Base-by-base conservation (phyloP, 441 rosid genomes). In the Gossypium laxum region DNA sequence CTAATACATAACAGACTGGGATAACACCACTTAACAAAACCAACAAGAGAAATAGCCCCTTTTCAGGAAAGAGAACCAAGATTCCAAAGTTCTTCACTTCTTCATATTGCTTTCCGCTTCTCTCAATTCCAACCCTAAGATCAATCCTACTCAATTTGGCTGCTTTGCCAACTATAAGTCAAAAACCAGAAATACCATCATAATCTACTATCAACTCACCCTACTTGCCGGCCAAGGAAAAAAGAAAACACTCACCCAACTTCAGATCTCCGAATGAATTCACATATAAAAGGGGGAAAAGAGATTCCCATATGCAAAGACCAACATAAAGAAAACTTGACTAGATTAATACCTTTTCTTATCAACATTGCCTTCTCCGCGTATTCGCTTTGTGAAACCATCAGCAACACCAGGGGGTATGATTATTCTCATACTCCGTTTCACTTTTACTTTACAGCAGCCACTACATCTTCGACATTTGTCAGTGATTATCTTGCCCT, bases 341-440 rank as follows among this genome's bases (percentile, higher is more conserved):
- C 64, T 60, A 7, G 17, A 60, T 18, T 17, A 24, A 24, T 51
- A 93, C 98, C 95, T 87, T 78, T 76, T 82, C 78, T 79, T 83
- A 75, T 91, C 90, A 34, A 84, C 72, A 77, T 80, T 90, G 28
- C 98, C 98, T 84, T 87, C 88, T 62, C 91, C 90, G 69, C 47
- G 83, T 58, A 90, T 73, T 81, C 76, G 83, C 91, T 91, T 84
- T 26, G 85, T 84, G 72, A 94, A 84, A 79, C 95, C 89, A 81
- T 87, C 79, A 52, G 75, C 82, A 68, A 90, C 91, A 73, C 98
- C 98, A 72, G 97, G 87, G n/a, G 96, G 98, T 70, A 90, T 82
- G 50, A 74, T 77, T 63, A 91, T 79, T 72, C 80, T 81, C 80
- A 90, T 74, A 51, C 73, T 84, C 77, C 87, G 82, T 68, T 70